A percentile compares a stretch with the other conserved stretches of the same genome.
phyloP scores from a whole-genome alignment of 2,329 filamentous ascomycete species.

The Scortechinia acanthostroma region DNA sequence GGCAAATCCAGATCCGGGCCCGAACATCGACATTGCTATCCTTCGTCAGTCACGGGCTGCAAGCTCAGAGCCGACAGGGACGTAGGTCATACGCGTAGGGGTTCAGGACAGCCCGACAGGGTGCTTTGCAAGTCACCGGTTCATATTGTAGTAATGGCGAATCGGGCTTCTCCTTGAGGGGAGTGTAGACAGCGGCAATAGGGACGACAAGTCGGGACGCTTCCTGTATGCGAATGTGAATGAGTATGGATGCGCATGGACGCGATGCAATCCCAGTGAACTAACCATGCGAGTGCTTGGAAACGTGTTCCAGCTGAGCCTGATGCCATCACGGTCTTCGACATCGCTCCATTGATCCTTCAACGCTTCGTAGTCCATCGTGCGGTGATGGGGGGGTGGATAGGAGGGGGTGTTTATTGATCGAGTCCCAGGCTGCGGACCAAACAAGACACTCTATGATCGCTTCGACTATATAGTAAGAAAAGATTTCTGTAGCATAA shows the following conservation, averaged over 20 bases:
- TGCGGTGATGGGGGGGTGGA: conserved; percentile 8
- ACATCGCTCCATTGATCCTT: conserved; percentile 71
- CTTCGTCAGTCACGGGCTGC: conserved; percentile 12
- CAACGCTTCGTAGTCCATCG: conserved; percentile 63
- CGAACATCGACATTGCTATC: conserved; percentile 74
- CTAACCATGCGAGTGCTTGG: conserved; percentile 69
- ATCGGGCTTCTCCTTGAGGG: conserved; percentile 64
- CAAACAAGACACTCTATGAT: too few species aligned
- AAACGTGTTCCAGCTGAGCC: conserved; percentile 74
- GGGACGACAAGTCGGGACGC: conserved; percentile 67
- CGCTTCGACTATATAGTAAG: too few species aligned
- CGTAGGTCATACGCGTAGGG: conserved; percentile 1
- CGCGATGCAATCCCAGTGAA: too few species aligned
- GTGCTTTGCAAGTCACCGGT: neutral
- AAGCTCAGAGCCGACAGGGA: neutral
- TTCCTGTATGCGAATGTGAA: conserved; percentile 39
- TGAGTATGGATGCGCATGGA: neutral
- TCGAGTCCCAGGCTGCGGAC: too few species aligned
- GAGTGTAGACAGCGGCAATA: conserved; percentile 68
- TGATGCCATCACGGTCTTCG: conserved; percentile 67
- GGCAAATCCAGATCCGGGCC: conserved; percentile 80
- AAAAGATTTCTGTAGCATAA: neutral
- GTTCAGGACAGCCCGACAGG: neutral
- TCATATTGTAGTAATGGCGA: conserved; percentile 44
- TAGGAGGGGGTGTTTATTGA: neutral